Percentiles rank a stretch among this genome's conserved stretches.
Conservation (phyloP, 805 yeast species). For the Ogataea methylovora region DNA sequence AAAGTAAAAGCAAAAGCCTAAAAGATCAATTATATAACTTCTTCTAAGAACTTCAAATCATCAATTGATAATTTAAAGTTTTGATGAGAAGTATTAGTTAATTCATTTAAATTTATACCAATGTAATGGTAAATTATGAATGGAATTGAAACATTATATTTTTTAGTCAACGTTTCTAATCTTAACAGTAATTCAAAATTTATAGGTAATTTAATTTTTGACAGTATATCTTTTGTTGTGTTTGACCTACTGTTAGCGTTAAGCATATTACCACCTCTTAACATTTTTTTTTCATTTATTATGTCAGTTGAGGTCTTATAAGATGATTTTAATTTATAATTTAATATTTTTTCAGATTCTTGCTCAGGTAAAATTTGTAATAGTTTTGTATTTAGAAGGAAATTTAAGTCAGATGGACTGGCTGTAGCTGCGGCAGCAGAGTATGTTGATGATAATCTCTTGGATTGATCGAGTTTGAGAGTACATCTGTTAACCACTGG, state of each 20-base stretch:
- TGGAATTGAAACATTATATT: slow-evolving; percentile 17
- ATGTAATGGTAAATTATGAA: slow-evolving; percentile 7
- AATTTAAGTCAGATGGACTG: background rate
- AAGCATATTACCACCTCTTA: too few species aligned
- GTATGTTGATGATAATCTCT: background rate
- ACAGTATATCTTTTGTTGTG: too few species aligned
- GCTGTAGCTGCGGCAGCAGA: background rate
- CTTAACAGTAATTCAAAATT: slow-evolving; percentile 13
- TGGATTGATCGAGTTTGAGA: background rate
- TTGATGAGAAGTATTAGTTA: too few species aligned
- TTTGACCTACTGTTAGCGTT: too few species aligned
- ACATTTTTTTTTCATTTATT: too few species aligned
- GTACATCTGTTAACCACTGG: background rate
- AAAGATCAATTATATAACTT: slow-evolving; percentile 1
- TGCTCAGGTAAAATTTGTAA: background rate
- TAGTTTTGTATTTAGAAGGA: background rate
- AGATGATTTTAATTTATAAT: background rate
- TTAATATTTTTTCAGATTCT: background rate
- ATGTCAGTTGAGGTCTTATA: too few species aligned
- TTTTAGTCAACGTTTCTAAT: slow-evolving; percentile 13
- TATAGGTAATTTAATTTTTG: background rate
- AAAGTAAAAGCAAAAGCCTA: too few species aligned
- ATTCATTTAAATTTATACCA: background rate
- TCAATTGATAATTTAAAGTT: slow-evolving; percentile 4
- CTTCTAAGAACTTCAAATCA: slow-evolving; percentile 11